Evolutionary conservation across 2,329 filamentous ascomycete genomes (phyloP), one percentile per base, ranked within the genome.

Genomic region (Onygenales sp.): DNA sequence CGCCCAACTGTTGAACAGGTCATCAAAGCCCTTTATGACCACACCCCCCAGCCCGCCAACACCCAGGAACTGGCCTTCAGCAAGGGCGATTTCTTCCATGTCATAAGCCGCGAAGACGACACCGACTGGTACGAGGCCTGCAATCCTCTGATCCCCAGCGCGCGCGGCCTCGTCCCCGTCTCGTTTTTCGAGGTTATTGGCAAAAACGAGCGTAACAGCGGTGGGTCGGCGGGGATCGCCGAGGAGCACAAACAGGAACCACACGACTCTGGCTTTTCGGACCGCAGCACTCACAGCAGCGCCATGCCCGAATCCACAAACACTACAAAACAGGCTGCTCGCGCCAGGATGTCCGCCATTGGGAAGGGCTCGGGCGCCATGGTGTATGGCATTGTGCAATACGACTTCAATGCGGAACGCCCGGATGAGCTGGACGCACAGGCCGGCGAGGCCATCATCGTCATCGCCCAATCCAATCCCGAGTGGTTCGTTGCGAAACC

Each of bases 401-500:
- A 96, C 70, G 90, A 97, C 71, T 98, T 98, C 72, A 83, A 88
- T 61, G 93, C 93, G 0, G 92, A 97, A 72, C 78, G 92, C 54
- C 87, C 90, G n/a, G 93, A 98, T 69, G 93, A 98, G 72, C 74
- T 98, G 55, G 91, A 96, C 61, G 93, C 93, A 48, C 94, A 95
- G 70, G 87, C 89, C 46, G 92, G 91, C 54, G 93, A 98, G 72
- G 89, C 91, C 51, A 96, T 98, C 65, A 96, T 98, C 60, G 91
- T 98, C 52, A 97, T 97, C 67, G 93, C 93, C 44, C 93, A 97
- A 70, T 97, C 92, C 6, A 97, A 97, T 65, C 89, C 92, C 5
- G 93, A 98, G 71, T 98, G 93, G 93, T 97, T 97, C 66, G 92
- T 98, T 57, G 93, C 93, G 50, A 98, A 98, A 72, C 93, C 93